These are phyloP conservation scores for Penicillium concentricum DNA, from an alignment of 2,329 filamentous ascomycete species.

Conservation along the genomic window DNA sequence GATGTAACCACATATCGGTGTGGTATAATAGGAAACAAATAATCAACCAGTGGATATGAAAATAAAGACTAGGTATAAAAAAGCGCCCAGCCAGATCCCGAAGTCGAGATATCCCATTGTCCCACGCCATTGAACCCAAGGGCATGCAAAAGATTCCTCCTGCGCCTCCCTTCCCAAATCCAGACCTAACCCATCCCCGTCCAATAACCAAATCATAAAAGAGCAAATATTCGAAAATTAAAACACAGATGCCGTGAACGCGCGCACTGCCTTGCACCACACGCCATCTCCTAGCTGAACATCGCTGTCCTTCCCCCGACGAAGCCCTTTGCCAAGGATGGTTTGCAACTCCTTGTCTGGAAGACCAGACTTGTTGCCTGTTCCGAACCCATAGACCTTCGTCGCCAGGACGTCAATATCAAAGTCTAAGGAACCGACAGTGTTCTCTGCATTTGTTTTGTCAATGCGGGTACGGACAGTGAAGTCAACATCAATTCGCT, in stretches of 20 bases:
- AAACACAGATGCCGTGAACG: conserved; percentile 37
- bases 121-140: background rate
- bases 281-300: conserved; percentile 36
- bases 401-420: conserved; percentile 40
- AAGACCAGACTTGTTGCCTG: conserved; percentile 25
- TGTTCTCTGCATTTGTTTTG: conserved; percentile 6
- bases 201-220: conserved; percentile 5
- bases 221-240: conserved; percentile 14
- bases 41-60: background rate
- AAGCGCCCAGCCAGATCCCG: background rate
- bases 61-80: conserved; percentile 1
- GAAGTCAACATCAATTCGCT: conserved; percentile 43
- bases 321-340: conserved; percentile 33
- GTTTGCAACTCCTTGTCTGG: conserved; percentile 38
- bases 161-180: background rate
- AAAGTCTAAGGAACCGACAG: conserved; percentile 34
- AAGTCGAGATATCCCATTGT: background rate
- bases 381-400: conserved; percentile 43
- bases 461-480: conserved; percentile 33
- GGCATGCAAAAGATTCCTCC: background rate
- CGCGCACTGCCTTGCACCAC: conserved; percentile 41
- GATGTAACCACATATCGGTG: background rate
- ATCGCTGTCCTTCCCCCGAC: conserved; percentile 11
- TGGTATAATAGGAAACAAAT: background rate
- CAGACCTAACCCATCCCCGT: background rate